Percentiles rank a stretch among this genome's conserved stretches.
Conservation (phyloP, 202 grass and related monocot species). For the Panicum virgatum region DNA sequence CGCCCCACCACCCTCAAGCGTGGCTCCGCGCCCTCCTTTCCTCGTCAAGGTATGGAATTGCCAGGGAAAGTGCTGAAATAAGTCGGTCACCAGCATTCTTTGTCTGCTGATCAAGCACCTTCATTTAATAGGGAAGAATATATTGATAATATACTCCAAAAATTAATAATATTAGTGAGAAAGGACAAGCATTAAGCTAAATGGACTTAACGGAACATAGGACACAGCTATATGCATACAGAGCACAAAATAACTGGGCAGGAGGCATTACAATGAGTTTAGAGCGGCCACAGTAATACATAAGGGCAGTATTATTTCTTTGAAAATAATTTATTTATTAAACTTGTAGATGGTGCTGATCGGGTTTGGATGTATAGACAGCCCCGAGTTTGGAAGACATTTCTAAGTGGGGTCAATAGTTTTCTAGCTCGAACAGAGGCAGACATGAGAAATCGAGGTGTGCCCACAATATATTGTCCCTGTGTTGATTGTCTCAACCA, state of each 20-base stretch:
- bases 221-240: background rate
- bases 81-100: slow-evolving; percentile 68
- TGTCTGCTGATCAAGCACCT: slow-evolving; percentile 86
- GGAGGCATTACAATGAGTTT: background rate
- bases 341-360: too few relatives aligned
- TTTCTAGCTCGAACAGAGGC: too few relatives aligned
- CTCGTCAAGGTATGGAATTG: too few relatives aligned
- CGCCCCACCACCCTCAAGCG: too few relatives aligned
- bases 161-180: background rate
- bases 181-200: background rate
- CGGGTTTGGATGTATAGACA: too few relatives aligned
- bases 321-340: too few relatives aligned
- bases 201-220: background rate
- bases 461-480: too few relatives aligned
- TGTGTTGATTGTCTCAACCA: too few relatives aligned
- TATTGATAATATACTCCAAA: background rate
- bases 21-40: too few relatives aligned
- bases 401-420: too few relatives aligned
- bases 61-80: slow-evolving; percentile 72
- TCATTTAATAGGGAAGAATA: slow-evolving; percentile 19
- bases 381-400: too few relatives aligned
- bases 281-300: background rate
- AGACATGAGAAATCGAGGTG: too few relatives aligned
- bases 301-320: background rate
- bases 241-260: background rate